phyloP scores from a whole-genome alignment of 805 yeast genomes.

The Nakazawaea siamensis region DNA sequence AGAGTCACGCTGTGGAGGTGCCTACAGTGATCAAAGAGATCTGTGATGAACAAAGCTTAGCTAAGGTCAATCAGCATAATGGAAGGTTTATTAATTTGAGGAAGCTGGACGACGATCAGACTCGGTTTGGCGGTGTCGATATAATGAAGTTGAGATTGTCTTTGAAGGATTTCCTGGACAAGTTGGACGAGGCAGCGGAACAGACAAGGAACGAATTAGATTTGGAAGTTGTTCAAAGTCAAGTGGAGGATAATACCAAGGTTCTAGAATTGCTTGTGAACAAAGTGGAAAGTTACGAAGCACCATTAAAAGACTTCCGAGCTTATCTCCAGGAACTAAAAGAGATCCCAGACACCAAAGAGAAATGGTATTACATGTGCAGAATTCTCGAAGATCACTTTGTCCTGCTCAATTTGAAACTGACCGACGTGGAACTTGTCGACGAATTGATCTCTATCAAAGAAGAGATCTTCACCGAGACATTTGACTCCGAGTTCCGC shows the following conservation, averaged over 20 bases:
- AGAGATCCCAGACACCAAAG: slow-evolving; percentile 7
- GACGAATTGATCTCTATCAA: slow-evolving; percentile 23
- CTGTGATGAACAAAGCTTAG: slow-evolving; percentile 19
- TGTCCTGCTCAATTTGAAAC: slow-evolving; percentile 13
- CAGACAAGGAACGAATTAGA: too few relatives aligned
- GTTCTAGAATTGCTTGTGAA: too few relatives aligned
- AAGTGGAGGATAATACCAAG: too few relatives aligned
- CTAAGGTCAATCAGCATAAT: slow-evolving; percentile 3
- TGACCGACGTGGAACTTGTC: slow-evolving; percentile 21
- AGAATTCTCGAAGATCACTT: slow-evolving; percentile 12
- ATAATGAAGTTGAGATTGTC: slow-evolving; percentile 12
- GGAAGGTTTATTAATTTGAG: slow-evolving; percentile 7
- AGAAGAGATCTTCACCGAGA: slow-evolving; percentile 8
- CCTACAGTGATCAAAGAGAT: slow-evolving; percentile 27
- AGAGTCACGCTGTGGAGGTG: slow-evolving; percentile 24
- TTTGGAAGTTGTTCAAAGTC: too few relatives aligned
- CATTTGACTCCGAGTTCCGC: too few relatives aligned
- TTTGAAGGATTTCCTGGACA: too few relatives aligned
- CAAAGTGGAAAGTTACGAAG: too few relatives aligned
- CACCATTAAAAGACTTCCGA: too few relatives aligned
- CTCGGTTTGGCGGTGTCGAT: slow-evolving; percentile 4
- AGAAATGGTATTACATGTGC: slow-evolving; percentile 16
- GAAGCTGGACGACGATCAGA: slow-evolving; percentile 1
- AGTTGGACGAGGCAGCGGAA: too few relatives aligned
- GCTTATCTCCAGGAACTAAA: too few relatives aligned